Conservation (phyloP, 768 basidiomycete species). For the Leccinum aurantiacum region DNA sequence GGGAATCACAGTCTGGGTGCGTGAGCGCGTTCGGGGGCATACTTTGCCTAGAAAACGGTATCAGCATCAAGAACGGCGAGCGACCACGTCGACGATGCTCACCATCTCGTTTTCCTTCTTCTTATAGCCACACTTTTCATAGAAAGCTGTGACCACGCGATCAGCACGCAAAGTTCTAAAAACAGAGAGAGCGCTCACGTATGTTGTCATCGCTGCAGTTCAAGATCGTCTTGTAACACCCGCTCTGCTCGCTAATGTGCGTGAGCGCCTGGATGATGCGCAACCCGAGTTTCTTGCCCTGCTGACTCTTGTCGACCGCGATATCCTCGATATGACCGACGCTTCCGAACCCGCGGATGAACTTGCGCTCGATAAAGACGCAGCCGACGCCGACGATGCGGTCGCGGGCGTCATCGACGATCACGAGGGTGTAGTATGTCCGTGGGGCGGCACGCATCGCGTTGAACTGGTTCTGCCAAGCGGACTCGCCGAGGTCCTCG, state of each 20-base stretch:
- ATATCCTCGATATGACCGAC: slow-evolving; percentile 99
- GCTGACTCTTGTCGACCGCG: slow-evolving; percentile 82
- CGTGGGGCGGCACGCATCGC: slow-evolving; percentile 50
- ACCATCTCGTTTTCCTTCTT: slow-evolving; percentile 97
- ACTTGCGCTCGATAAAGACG: slow-evolving; percentile 92
- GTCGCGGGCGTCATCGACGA: slow-evolving; percentile 73
- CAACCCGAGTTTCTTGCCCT: slow-evolving; percentile 90
- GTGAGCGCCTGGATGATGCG: slow-evolving; percentile 86
- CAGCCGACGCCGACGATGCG: slow-evolving; percentile 81
- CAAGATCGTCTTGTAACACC: slow-evolving; percentile 96
- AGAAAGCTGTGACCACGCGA: slow-evolving; percentile 67
- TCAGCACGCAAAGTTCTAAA: slow-evolving; percentile 11
- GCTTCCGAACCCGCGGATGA: slow-evolving; percentile 78
- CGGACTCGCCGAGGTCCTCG: slow-evolving; percentile 61
- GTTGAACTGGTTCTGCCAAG: slow-evolving; percentile 72
- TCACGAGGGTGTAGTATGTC: slow-evolving; percentile 85
- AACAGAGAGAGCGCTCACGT: slow-evolving; percentile 56
- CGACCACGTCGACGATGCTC: slow-evolving; percentile 4
- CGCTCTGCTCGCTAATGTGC: slow-evolving; percentile 72
- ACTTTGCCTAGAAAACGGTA: slow-evolving; percentile 48
- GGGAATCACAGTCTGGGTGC: slow-evolving; percentile 21
- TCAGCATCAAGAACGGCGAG: slow-evolving; percentile 10
- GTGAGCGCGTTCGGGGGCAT: slow-evolving; percentile 43
- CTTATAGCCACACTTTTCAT: slow-evolving; percentile 91
- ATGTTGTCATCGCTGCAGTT: slow-evolving; percentile 92